phyloP scores from a whole-genome alignment of 108 stramenopile genomes.

The Skeletonema menzelii region DNA sequence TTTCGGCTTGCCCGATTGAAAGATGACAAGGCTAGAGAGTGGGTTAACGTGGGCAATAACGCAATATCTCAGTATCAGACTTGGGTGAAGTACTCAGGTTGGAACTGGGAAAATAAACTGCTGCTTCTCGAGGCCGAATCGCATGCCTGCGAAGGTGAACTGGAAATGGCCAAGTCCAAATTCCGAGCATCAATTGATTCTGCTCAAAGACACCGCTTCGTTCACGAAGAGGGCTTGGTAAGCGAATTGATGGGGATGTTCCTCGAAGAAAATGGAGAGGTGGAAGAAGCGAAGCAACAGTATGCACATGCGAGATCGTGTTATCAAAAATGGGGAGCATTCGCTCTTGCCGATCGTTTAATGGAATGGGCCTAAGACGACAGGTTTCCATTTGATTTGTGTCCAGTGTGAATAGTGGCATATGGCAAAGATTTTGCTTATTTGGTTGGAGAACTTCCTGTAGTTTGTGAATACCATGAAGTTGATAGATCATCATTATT shows the following conservation, averaged over 20 bases:
- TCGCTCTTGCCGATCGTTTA: background rate
- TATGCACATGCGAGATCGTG: background rate
- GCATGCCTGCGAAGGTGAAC: background rate
- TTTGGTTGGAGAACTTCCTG: too few relatives aligned
- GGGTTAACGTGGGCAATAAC: background rate
- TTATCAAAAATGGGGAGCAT: constrained; percentile 3
- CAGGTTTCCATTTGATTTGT: too few relatives aligned
- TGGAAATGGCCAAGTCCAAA: background rate
- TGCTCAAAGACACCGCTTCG: constrained; percentile 11
- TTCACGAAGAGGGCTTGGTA: constrained; percentile 12
- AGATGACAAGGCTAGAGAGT: background rate
- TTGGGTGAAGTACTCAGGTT: background rate
- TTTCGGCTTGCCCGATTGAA: background rate
- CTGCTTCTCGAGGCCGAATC: constrained; percentile 1
- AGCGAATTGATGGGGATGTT: constrained; percentile 12
- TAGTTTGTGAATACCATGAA: too few relatives aligned
- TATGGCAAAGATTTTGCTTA: too few relatives aligned
- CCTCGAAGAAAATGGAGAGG: background rate
- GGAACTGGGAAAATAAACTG: constrained; percentile 15
- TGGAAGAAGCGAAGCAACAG: background rate
- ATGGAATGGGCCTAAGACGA: too few relatives aligned
- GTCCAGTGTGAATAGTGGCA: too few relatives aligned
- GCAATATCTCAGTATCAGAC: background rate
- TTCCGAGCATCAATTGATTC: constrained; percentile 12
- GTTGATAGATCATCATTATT: too few relatives aligned